Percentiles rank a stretch among this genome's conserved stretches.
Conservation (phyloP, 2,329 filamentous ascomycete genomes). For the Mycosphaerella sp. region DNA sequence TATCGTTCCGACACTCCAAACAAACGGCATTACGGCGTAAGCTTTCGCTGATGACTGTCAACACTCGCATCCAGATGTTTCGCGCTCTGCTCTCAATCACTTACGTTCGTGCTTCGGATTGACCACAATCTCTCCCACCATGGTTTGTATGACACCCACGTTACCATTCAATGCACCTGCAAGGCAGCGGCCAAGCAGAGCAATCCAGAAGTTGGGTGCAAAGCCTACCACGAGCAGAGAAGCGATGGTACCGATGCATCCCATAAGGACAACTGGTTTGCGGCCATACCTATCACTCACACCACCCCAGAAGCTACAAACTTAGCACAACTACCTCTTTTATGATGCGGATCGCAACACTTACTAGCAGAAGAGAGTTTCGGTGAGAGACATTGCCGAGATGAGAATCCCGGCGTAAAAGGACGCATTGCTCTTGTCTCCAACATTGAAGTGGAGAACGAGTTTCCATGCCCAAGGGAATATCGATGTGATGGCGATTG, state of each 20-base stretch:
- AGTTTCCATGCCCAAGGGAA: slow-evolving; percentile 87
- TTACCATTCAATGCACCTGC: slow-evolving; percentile 87
- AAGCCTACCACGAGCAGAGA: slow-evolving; percentile 80
- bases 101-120: slow-evolving; percentile 79
- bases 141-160: slow-evolving; percentile 69
- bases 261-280: slow-evolving; percentile 76
- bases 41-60: slow-evolving; percentile 56
- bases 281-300: slow-evolving; percentile 76
- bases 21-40: slow-evolving; percentile 88
- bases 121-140: slow-evolving; percentile 82
- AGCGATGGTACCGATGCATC: slow-evolving; percentile 73
- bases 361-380: slow-evolving; percentile 71
- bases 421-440: slow-evolving; percentile 66
- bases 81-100: slow-evolving; percentile 33
- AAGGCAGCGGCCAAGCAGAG: slow-evolving; percentile 65
- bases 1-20: slow-evolving; percentile 87
- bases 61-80: slow-evolving; percentile 1
- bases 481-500: slow-evolving; percentile 86
- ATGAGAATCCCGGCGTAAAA: slow-evolving; percentile 86
- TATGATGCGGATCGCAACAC: slow-evolving; percentile 6
- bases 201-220: slow-evolving; percentile 75
- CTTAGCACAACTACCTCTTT: background rate
- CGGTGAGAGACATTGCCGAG: slow-evolving; percentile 74
- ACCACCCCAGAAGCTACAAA: slow-evolving; percentile 62
- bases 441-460: slow-evolving; percentile 68